Base-by-base conservation (phyloP, 2,329 filamentous ascomycete genomes). In the Claviceps humidiphila region DNA sequence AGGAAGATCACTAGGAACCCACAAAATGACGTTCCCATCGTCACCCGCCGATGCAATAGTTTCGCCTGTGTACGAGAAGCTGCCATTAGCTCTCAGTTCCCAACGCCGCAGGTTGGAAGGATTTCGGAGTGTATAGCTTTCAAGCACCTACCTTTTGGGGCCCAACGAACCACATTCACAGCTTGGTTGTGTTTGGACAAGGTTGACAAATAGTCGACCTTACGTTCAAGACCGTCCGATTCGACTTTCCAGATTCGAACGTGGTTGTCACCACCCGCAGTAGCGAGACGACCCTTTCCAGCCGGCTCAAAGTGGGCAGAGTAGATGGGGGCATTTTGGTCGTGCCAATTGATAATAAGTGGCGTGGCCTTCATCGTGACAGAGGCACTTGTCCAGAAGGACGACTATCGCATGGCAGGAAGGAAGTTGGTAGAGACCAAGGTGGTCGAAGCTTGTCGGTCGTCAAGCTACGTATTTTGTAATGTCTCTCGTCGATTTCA, bases 341-440 rank as follows among this genome's bases (percentile, higher is more conserved):
- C 88, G 71, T 98, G 94, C 93, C 93, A 98, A 75, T 94, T 89
- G 72, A 98, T 91, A 66, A 97, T 91, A 61, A 98, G 79, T 61
- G 93, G 91, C 64, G 89, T 85, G 66, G 89, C 90, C 80, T 95
- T 97, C 93, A 98, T 98, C 66, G 69, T 75, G 69, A 64, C 64
- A 61, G 60, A 53, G 52, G 54, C 47, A 49, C 53, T 51, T 57
- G 54, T 58, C 60, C 59, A 45, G 59, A 60, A 47, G 58, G 61
- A 53, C 51, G 58, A 53, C 51, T 55, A 54, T 58, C 54, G 59
- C 60, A 59, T 61, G 55, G 64, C 66, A 67, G 67, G 17, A 59
- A 55, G 58, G 57, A 54, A 49, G 38, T 48, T 30, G 52, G 45
- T 14, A 14, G 38, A 49, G 37, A 42, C 14, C 41, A 38, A 45